Conservation (phyloP, 2,329 filamentous ascomycete species). For the Pseudocercospora eumusae region DNA sequence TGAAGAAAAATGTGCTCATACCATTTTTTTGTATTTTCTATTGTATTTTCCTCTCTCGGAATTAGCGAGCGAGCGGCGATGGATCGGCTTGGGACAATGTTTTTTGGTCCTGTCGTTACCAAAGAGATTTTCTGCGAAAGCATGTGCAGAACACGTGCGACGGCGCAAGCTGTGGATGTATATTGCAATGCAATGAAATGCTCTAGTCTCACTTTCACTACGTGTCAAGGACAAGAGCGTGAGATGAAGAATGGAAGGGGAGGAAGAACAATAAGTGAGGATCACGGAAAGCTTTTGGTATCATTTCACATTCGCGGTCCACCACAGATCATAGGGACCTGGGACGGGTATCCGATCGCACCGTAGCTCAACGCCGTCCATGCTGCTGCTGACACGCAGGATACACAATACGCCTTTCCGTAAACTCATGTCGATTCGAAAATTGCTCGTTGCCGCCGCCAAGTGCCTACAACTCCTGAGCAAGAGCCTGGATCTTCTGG, state of each 20-base stretch:
- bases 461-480: slow-evolving; percentile 45
- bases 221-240: neutral
- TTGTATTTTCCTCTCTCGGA: neutral
- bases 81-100: neutral
- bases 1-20: neutral
- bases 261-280: slow-evolving; percentile 1
- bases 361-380: slow-evolving; percentile 16
- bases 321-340: slow-evolving; percentile 9
- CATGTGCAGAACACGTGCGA: slow-evolving; percentile 8
- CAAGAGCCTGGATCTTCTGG: slow-evolving; percentile 85
- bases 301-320: slow-evolving; percentile 16
- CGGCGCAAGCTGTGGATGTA: slow-evolving; percentile 8
- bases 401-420: slow-evolving; percentile 16
- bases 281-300: slow-evolving; percentile 20
- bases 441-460: neutral
- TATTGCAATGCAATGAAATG: neutral
- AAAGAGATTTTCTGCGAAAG: neutral
- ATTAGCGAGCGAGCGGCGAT: slow-evolving; percentile 12
- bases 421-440: slow-evolving; percentile 3
- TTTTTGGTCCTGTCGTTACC: neutral
- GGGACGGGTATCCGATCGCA: slow-evolving; percentile 3
- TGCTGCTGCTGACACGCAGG: slow-evolving; percentile 13
- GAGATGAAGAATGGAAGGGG: neutral
- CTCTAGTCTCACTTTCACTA: neutral
- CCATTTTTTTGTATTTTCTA: neutral